Evolutionary conservation across 108 stramenopile genomes (phyloP).

Genomic region (Aurantiochytrium sp.): DNA sequence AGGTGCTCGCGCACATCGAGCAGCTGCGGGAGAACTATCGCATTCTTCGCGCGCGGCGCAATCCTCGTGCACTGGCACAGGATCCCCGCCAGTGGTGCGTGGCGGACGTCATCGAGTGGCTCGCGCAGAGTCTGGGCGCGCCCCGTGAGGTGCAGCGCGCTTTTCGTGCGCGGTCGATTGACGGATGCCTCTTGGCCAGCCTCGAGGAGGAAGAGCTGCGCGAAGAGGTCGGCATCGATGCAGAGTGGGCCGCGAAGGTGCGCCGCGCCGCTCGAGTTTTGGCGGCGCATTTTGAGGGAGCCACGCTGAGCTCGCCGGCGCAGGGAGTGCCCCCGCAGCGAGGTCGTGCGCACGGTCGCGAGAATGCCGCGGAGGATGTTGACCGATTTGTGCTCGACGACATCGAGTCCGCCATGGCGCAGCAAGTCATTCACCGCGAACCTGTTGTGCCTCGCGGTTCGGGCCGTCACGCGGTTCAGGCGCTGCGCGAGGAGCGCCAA

Average conservation of each 20-base stretch:
- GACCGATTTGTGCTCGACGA: too few species aligned
- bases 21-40: not conserved
- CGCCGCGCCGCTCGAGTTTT: not conserved
- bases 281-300: too few species aligned
- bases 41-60: not conserved
- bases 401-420: not conserved
- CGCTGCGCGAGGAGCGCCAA: not conserved
- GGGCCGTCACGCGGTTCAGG: not conserved
- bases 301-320: too few species aligned
- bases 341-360: too few species aligned
- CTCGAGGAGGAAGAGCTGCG: not conserved
- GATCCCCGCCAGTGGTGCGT: not conserved
- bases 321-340: too few species aligned
- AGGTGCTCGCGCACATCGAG: not conserved
- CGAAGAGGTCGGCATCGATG: not conserved
- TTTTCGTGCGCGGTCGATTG: not conserved
- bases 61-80: not conserved
- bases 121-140: not conserved
- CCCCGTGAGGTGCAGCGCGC: not conserved
- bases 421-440: not conserved
- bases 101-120: not conserved
- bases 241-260: not conserved
- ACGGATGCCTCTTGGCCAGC: not conserved
- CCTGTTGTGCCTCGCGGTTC: not conserved
- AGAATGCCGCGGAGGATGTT: too few species aligned